Conservation (phyloP, 129 eudicot species). For the Helianthus tuberosus region DNA sequence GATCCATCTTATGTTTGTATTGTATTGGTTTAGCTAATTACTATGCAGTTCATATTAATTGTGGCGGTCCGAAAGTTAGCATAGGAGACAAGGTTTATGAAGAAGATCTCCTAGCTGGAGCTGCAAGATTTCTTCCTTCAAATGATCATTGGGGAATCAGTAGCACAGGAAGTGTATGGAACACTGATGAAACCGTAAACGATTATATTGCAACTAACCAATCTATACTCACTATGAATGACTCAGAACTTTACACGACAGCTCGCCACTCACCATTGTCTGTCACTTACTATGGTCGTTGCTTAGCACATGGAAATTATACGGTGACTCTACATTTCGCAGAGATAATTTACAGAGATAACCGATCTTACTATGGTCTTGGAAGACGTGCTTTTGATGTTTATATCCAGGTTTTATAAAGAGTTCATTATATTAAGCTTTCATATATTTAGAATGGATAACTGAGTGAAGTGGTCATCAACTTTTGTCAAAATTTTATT, state of each 20-base stretch:
- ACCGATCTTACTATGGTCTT: slow-evolving; percentile 53
- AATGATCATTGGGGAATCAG: slow-evolving; percentile 57
- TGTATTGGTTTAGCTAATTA: slow-evolving; percentile 34
- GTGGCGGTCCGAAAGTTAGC: slow-evolving; percentile 43
- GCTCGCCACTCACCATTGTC: slow-evolving; percentile 63
- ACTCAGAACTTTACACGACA: slow-evolving; percentile 44
- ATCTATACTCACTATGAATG: slow-evolving; percentile 28
- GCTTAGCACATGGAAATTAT: slow-evolving; percentile 58
- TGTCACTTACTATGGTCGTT: slow-evolving; percentile 66
- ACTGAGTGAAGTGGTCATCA: too few species aligned
- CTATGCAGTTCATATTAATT: slow-evolving; percentile 52
- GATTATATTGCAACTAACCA: too few species aligned
- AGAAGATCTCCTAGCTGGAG: slow-evolving; percentile 47
- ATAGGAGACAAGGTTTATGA: slow-evolving; percentile 42
- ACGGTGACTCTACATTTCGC: slow-evolving; percentile 66
- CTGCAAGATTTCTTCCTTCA: slow-evolving; percentile 35
- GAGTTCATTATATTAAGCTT: not conserved
- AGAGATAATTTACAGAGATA: slow-evolving; percentile 54
- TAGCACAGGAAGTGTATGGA: slow-evolving; percentile 49
- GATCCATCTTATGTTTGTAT: not conserved
- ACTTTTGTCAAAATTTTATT: too few species aligned
- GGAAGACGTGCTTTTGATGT: slow-evolving; percentile 66
- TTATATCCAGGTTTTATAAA: slow-evolving; percentile 59
- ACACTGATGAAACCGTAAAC: too few species aligned
- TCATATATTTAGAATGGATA: too few species aligned